Conservation (phyloP, 2,329 filamentous ascomycete genomes). For the Laburnicola sp. region DNA sequence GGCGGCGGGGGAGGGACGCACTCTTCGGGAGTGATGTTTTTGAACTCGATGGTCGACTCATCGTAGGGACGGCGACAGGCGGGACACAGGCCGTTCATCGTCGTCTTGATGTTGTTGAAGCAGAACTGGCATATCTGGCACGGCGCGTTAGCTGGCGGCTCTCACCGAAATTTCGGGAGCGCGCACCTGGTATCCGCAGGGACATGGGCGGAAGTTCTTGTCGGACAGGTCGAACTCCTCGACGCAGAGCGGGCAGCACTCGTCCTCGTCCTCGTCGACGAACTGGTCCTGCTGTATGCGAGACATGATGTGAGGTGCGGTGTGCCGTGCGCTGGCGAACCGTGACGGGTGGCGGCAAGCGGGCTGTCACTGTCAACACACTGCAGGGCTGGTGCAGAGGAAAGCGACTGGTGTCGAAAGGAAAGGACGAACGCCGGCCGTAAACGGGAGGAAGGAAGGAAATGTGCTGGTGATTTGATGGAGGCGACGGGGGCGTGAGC, state of each 20-base stretch:
- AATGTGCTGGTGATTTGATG: constrained; percentile 29
- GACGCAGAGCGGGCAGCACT: constrained; percentile 87
- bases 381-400: too few species aligned
- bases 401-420: constrained; percentile 6
- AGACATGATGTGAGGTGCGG: constrained; percentile 50
- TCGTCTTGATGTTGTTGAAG: constrained; percentile 98
- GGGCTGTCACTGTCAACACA: too few species aligned
- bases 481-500: constrained; percentile 30
- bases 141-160: constrained; percentile 27
- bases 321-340: constrained; percentile 22
- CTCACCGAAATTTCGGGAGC: constrained; percentile 21
- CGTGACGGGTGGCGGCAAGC: constrained; percentile 30
- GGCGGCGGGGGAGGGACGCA: constrained; percentile 55
- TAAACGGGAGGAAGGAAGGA: constrained; percentile 24
- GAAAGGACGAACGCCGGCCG: constrained; percentile 32
- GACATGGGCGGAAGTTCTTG: constrained; percentile 94
- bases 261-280: constrained; percentile 57
- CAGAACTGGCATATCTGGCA: constrained; percentile 93
- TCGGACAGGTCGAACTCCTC: constrained; percentile 98
- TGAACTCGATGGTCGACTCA: constrained; percentile 96
- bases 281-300: constrained; percentile 56
- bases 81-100: constrained; percentile 96
- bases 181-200: constrained; percentile 93
- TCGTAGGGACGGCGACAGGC: constrained; percentile 95
- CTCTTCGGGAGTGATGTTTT: constrained; percentile 93